These are phyloP conservation scores for Mycena albidolilacea DNA, from an alignment of 768 basidiomycete genomes.

Conservation along the genomic window DNA sequence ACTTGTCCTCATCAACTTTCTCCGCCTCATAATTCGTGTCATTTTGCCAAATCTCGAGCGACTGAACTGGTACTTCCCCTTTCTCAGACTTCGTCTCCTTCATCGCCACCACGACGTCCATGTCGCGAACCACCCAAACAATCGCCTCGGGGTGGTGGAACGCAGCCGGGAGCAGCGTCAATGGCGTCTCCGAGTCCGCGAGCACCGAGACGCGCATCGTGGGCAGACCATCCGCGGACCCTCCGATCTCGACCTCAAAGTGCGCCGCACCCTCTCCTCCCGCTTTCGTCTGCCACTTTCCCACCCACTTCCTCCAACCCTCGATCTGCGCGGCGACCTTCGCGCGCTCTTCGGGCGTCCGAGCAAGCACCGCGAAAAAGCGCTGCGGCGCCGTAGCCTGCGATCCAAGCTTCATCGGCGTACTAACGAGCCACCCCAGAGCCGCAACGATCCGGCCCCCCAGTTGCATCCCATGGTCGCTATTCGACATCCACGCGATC, in stretches of 20 bases:
- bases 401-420: slow-evolving; percentile 1
- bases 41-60: slow-evolving; percentile 34
- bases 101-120: slow-evolving; percentile 24
- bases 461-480: slow-evolving; percentile 16
- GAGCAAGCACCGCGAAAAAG: slow-evolving; percentile 21
- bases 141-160: slow-evolving; percentile 5
- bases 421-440: slow-evolving; percentile 24
- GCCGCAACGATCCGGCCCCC: slow-evolving; percentile 9
- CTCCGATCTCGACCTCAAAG: slow-evolving; percentile 6
- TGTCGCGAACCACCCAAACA: slow-evolving; percentile 28
- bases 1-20: neutral
- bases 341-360: slow-evolving; percentile 14
- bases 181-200: neutral
- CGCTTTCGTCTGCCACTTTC: slow-evolving; percentile 20
- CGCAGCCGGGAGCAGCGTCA: slow-evolving; percentile 26
- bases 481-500: slow-evolving; percentile 33
- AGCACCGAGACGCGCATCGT: slow-evolving; percentile 13
- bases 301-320: slow-evolving; percentile 29
- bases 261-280: slow-evolving; percentile 6
- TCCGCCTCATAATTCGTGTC: slow-evolving; percentile 6
- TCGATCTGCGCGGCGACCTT: slow-evolving; percentile 21
- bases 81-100: slow-evolving; percentile 11
- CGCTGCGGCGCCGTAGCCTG: neutral
- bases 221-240: slow-evolving; percentile 7
- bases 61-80: neutral